These are phyloP conservation scores for Elongisporangium anandrum DNA, from an alignment of 352 stramenopile genomes.

Conservation along the genomic window DNA sequence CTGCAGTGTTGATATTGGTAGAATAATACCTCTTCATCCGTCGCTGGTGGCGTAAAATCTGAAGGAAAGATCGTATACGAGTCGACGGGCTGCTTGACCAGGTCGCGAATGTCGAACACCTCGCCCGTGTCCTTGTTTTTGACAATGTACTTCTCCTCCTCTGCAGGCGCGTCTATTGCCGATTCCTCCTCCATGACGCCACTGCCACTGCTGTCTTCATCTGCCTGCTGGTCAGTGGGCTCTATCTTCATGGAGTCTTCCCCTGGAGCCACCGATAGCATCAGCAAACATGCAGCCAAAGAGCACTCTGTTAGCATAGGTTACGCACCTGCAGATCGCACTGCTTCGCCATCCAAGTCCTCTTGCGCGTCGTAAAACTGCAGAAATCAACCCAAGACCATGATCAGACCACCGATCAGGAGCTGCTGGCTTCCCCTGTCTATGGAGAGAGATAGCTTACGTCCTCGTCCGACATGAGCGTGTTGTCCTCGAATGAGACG, in stretches of 20 bases:
- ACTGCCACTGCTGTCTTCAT: background rate
- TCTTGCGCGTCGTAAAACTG: slow-evolving; percentile 78
- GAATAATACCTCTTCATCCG: slow-evolving; percentile 25
- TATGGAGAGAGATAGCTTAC: slow-evolving; percentile 16
- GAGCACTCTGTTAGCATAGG: background rate
- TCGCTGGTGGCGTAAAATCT: slow-evolving; percentile 45
- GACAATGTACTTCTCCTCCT: slow-evolving; percentile 68
- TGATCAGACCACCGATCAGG: slow-evolving; percentile 1
- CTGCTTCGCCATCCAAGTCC: slow-evolving; percentile 30
- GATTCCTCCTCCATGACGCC: slow-evolving; percentile 11
- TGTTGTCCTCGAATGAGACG: slow-evolving; percentile 42
- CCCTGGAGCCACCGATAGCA: background rate
- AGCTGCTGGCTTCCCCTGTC: background rate
- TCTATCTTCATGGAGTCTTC: slow-evolving; percentile 1
- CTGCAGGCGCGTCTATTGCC: slow-evolving; percentile 5
- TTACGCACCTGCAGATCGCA: slow-evolving; percentile 6
- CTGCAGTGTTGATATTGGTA: background rate
- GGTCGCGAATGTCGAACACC: slow-evolving; percentile 69
- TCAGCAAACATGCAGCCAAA: background rate
- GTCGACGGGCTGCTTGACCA: slow-evolving; percentile 47
- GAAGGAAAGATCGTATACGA: slow-evolving; percentile 77
- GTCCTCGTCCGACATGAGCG: slow-evolving; percentile 52
- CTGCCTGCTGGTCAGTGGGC: slow-evolving; percentile 7
- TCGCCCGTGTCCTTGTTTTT: slow-evolving; percentile 83
- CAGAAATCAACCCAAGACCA: background rate